Percentiles rank a stretch among this genome's conserved stretches.
Evolutionary conservation across 2,329 filamentous ascomycete species (phyloP).

Genomic region (Fusarium drepaniforme): DNA sequence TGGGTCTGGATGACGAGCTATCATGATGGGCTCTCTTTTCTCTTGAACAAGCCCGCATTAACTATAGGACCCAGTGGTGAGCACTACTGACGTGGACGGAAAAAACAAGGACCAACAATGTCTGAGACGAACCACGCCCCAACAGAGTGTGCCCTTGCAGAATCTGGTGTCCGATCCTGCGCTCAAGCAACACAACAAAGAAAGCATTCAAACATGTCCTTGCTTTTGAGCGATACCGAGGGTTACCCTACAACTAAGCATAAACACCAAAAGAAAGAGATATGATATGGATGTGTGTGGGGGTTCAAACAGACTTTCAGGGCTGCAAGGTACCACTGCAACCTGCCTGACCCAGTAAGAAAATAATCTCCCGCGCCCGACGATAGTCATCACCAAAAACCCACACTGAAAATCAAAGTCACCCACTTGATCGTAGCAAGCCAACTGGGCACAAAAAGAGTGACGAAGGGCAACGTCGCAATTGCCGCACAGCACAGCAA

Average conservation of each 20-base stretch:
- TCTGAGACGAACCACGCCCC: slow-evolving; percentile 6
- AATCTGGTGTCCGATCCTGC: slow-evolving; percentile 22
- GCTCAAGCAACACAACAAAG: slow-evolving; percentile 9
- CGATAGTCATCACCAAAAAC: neutral
- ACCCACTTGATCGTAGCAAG: slow-evolving; percentile 10
- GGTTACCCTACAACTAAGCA: slow-evolving; percentile 14
- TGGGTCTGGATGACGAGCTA: neutral
- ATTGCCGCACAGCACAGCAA: neutral
- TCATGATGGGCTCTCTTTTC: neutral
- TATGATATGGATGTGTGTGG: slow-evolving; percentile 5
- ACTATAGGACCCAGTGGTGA: slow-evolving; percentile 4
- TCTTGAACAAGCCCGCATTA: neutral
- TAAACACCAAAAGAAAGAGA: neutral
- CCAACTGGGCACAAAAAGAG: too few species aligned
- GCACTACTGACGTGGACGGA: slow-evolving; percentile 9
- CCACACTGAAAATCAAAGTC: slow-evolving; percentile 10
- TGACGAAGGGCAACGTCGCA: neutral
- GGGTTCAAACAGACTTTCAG: slow-evolving; percentile 7
- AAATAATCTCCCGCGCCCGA: neutral
- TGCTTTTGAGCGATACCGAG: slow-evolving; percentile 13
- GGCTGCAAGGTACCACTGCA: slow-evolving; percentile 28
- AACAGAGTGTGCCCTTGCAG: slow-evolving; percentile 26
- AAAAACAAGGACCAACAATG: slow-evolving; percentile 9
- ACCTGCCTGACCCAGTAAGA: slow-evolving; percentile 13
- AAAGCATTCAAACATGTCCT: slow-evolving; percentile 10